Evolutionary conservation across 1,139 yeast species (phyloP), one percentile per base, ranked within the genome.

Genomic region (Scheffersomyces titani): DNA sequence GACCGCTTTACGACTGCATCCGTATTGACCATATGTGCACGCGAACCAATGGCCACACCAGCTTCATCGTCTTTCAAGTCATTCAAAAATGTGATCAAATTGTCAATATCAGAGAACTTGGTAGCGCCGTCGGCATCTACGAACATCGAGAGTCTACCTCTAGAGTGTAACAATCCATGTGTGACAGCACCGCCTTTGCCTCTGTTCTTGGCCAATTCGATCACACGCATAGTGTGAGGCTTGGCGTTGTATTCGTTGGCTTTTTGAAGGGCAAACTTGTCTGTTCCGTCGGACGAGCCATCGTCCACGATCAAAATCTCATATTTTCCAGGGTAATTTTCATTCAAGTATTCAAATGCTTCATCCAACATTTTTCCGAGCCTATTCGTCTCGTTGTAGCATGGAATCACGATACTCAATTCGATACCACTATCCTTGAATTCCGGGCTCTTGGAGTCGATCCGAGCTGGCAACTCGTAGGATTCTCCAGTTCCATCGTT

Each of bases 121-220:
- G 97, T 89, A 3, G 99, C 99, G 40, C 99, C 99, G 70, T 94
- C 99, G 0, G 99, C 99, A 73, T 94, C 99, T 4, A 97, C 98
- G 78, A 94, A 94, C 19, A 94, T 80, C 11, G 87, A 85, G 66
- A 83, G 88, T 60, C 80, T 71, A 11, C 99, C 99, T 52, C 92
- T 78, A 7, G 88, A 75, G 67, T 87, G 88, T 66, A 89, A 83
- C 73, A 94, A 78, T 3, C 99, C 99, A 70, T 94, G 98, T 19
- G 97, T 87, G 0, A 96, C 99, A 0, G 98, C 99, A 7, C 99
- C 99, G 20, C 99, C 99, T 73, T 94, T 94, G 36, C 99, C 99
- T 65, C 99, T 81, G 69, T 94, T 94, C 61, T 84, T 72, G 47
- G 75, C 83, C 59, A 94, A 79, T 62, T 82, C 83, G 36, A 92